Percentiles rank a stretch among this genome's conserved stretches.
Evolutionary conservation across 1,139 yeast genomes (phyloP).

Genomic region (Suhomyces anneliseae): DNA sequence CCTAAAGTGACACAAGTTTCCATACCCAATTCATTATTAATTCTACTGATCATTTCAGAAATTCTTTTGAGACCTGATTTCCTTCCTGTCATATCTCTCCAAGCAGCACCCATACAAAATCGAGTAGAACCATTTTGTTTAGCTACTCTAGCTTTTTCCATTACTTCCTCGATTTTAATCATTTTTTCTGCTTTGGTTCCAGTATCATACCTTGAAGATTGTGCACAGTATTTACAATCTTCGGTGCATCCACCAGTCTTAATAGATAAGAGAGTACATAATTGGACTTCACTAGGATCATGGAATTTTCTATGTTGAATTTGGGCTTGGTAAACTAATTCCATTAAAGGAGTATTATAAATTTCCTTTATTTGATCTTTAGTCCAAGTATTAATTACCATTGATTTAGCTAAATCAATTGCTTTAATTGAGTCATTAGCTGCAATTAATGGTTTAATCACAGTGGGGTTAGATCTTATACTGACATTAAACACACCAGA

Average conservation of each 20-base stretch:
- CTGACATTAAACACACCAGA: constrained; percentile 13
- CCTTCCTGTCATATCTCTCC: constrained; percentile 83
- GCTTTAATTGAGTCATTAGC: constrained; percentile 3
- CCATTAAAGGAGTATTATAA: constrained; percentile 66
- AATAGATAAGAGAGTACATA: constrained; percentile 72
- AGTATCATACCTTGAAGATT: constrained; percentile 66
- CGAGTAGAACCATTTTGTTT: constrained; percentile 72
- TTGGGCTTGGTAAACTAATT: constrained; percentile 61
- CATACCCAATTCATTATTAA: constrained; percentile 61
- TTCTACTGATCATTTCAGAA: constrained; percentile 62
- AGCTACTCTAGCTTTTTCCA: constrained; percentile 64
- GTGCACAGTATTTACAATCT: constrained; percentile 81
- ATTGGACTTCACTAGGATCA: constrained; percentile 68
- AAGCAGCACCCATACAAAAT: constrained; percentile 86
- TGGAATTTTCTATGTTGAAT: constrained; percentile 66
- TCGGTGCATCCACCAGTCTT: constrained; percentile 83
- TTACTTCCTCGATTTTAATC: constrained; percentile 59
- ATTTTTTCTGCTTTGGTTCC: constrained; percentile 69
- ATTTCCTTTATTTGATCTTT: constrained; percentile 57
- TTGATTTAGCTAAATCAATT: constrained; percentile 17
- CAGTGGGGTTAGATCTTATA: background rate
- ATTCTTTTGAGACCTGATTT: constrained; percentile 65
- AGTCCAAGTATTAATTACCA: constrained; percentile 54
- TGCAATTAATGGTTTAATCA: constrained; percentile 1
- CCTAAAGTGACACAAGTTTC: constrained; percentile 83